Conservation (phyloP, 805 yeast genomes). For the Nakazawaea ishiwadae region DNA sequence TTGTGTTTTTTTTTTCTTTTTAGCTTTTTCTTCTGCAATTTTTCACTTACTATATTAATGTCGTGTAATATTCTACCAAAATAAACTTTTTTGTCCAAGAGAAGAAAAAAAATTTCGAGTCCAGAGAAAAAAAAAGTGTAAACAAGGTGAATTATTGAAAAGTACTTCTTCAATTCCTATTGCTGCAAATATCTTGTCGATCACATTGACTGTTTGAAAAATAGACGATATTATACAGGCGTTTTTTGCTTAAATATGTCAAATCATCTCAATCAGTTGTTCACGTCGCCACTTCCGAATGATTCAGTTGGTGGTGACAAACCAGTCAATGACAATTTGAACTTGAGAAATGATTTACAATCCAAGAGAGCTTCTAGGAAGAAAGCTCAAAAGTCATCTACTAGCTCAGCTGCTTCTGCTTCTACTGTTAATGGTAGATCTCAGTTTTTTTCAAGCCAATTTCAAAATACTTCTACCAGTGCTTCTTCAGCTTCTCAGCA, state of each 20-base stretch:
- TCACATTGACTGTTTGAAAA: no score
- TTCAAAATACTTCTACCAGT: background rate
- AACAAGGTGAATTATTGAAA: background rate
- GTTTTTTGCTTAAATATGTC: conserved; percentile 1
- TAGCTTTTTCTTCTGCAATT: no score
- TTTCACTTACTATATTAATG: no score
- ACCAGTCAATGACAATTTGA: conserved; percentile 6
- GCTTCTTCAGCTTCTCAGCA: conserved; percentile 1
- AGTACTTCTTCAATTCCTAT: no score
- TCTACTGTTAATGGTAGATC: background rate
- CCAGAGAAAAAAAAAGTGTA: background rate
- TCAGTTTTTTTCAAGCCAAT: conserved; percentile 3
- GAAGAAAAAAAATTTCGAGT: background rate
- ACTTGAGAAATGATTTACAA: conserved; percentile 11
- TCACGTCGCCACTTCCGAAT: background rate
- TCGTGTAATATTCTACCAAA: no score
- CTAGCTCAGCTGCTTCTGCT: background rate
- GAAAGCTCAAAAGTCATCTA: background rate
- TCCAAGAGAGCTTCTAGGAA: conserved; percentile 8
- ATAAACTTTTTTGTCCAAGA: no score
- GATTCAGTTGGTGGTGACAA: background rate
- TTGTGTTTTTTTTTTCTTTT: no score
- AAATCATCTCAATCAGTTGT: conserved; percentile 7
- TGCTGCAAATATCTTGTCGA: no score
- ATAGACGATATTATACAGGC: no score